Percentiles rank a stretch among this genome's conserved stretches.
Evolutionary conservation across 139 green algal genomes (phyloP).

Genomic region (Chlorella sp.): DNA sequence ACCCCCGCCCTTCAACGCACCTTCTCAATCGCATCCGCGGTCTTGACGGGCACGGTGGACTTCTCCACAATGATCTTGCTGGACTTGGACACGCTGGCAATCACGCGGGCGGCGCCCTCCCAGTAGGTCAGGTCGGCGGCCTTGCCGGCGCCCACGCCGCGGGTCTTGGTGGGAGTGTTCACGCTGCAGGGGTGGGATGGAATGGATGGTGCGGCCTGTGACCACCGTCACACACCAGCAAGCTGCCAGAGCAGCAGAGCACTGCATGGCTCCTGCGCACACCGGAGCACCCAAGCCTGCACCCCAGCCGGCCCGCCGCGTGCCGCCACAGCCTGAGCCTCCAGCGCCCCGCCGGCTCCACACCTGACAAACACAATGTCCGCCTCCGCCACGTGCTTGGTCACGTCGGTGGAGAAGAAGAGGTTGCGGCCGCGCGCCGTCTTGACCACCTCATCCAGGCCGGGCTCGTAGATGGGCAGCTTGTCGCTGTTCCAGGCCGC

Average conservation of each 20-base stretch:
- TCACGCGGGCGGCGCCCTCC: conserved; percentile 96
- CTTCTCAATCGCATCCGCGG: conserved; percentile 98
- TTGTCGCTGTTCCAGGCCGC: conserved; percentile 96
- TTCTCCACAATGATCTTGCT: conserved; percentile 99
- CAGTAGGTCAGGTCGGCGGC: conserved; percentile 99
- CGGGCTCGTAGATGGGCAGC: conserved; percentile 98
- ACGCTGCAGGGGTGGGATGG: conserved; percentile 67
- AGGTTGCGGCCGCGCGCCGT: conserved; percentile 87
- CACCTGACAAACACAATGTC: conserved; percentile 98
- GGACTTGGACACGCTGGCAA: conserved; percentile 83
- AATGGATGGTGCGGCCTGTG: no score
- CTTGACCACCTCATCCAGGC: conserved; percentile 93
- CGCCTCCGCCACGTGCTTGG: conserved; percentile 92
- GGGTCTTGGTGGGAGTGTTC: conserved; percentile 99
- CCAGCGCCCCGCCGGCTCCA: no score
- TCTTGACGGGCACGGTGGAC: conserved; percentile 99
- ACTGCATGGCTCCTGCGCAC: no score
- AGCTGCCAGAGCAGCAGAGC: no score
- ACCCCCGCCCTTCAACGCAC: conserved; percentile 38
- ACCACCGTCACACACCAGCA: no score
- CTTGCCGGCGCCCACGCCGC: conserved; percentile 94
- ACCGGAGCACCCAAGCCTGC: no score
- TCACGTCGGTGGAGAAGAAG: conserved; percentile 96
- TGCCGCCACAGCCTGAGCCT: no score
- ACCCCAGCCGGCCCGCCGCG: no score